Percentiles rank a stretch among this genome's conserved stretches.
phyloP scores from a whole-genome alignment of 352 stramenopile genomes.

The Pythium rhizo-oryzae region DNA sequence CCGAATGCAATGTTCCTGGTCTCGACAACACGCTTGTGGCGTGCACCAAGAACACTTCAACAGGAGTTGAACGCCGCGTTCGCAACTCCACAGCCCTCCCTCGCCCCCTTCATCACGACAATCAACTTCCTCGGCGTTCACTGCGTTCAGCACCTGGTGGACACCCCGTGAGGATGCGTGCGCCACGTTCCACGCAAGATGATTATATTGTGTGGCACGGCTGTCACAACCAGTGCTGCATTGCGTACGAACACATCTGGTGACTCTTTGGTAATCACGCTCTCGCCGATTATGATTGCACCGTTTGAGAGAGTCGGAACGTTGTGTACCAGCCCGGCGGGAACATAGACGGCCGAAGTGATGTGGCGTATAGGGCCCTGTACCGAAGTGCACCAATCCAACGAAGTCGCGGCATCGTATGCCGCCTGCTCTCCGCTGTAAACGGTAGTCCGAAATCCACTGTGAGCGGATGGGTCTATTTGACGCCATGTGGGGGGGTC shows the following conservation, averaged over 20 bases:
- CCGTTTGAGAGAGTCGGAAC: neutral
- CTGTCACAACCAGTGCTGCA: neutral
- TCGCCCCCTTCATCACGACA: too few relatives aligned
- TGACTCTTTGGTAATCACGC: neutral
- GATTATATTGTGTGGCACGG: too few relatives aligned
- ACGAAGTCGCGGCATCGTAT: neutral
- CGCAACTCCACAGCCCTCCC: too few relatives aligned
- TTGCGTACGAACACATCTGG: neutral
- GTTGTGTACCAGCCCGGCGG: neutral
- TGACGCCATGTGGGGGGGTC: neutral
- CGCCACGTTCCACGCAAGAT: too few relatives aligned
- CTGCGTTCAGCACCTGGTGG: too few relatives aligned
- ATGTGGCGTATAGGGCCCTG: neutral
- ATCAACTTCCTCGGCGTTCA: too few relatives aligned
- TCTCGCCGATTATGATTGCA: neutral
- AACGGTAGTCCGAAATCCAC: neutral
- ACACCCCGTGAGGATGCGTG: too few relatives aligned
- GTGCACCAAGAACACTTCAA: too few relatives aligned
- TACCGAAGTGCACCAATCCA: neutral
- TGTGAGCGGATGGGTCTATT: neutral
- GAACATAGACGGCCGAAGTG: neutral
- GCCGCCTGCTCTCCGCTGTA: neutral
- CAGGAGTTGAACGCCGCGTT: too few relatives aligned
- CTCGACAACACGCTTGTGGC: too few relatives aligned
- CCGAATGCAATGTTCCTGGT: too few relatives aligned